Conservation (phyloP, 2,329 filamentous ascomycete genomes). For the Apiospora pterosperma region DNA sequence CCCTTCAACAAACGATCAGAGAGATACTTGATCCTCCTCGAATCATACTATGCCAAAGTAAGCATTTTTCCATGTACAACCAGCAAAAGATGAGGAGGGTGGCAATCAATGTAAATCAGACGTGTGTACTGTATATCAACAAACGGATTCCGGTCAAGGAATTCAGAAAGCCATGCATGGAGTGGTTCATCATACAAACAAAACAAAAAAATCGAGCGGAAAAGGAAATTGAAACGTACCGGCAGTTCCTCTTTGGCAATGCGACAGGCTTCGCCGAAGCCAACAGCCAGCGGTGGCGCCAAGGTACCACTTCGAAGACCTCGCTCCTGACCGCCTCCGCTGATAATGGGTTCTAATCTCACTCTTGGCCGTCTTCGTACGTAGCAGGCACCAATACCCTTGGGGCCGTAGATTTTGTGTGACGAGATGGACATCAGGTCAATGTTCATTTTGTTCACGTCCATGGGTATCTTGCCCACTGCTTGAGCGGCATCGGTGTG, state of each 20-base stretch:
- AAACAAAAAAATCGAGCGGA: conserved; percentile 15
- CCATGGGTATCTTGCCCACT: conserved; percentile 95
- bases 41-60: conserved; percentile 71
- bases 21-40: conserved; percentile 75
- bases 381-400: conserved; percentile 95
- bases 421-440: conserved; percentile 98
- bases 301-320: conserved; percentile 92
- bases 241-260: conserved; percentile 86
- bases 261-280: conserved; percentile 92
- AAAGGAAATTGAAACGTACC: conserved; percentile 55
- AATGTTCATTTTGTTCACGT: conserved; percentile 97
- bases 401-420: conserved; percentile 98
- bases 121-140: conserved; percentile 65
- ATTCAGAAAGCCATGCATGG: conserved; percentile 91
- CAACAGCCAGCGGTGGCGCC: conserved; percentile 82
- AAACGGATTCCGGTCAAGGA: conserved; percentile 56
- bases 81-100: neutral
- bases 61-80: neutral
- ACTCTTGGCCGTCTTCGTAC: conserved; percentile 90
- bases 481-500: conserved; percentile 96
- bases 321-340: conserved; percentile 92
- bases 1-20: conserved; percentile 82
- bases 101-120: conserved; percentile 45
- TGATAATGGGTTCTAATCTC: conserved; percentile 93
- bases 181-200: conserved; percentile 73